Percentiles rank a stretch among this genome's conserved stretches.
Evolutionary conservation across 78 protist genomes (phyloP).

Genomic region (Dictyostelium discoideum): dicty_2.7 NC_007088.5:7152001-7152500

Average conservation of each 20-base stretch:
- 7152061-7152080: not conserved
- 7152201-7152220: not conserved
- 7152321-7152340: not conserved
- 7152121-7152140: not conserved
- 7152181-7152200: not conserved
- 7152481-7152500: no score
- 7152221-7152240: not conserved
- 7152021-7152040: not conserved
- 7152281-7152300: not conserved
- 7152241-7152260: not conserved
- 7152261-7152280: not conserved
- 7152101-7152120: no score
- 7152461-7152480: not conserved
- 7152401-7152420: not conserved
- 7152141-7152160: not conserved
- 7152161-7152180: not conserved
- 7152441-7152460: not conserved
- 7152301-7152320: not conserved
- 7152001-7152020: not conserved
- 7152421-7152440: not conserved
- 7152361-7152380: not conserved
- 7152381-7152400: not conserved
- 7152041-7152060: not conserved
- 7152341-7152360: not conserved
- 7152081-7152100: not conserved